Base-by-base conservation (phyloP, 768 basidiomycete genomes). In the Boletus subcaerulescens region DNA sequence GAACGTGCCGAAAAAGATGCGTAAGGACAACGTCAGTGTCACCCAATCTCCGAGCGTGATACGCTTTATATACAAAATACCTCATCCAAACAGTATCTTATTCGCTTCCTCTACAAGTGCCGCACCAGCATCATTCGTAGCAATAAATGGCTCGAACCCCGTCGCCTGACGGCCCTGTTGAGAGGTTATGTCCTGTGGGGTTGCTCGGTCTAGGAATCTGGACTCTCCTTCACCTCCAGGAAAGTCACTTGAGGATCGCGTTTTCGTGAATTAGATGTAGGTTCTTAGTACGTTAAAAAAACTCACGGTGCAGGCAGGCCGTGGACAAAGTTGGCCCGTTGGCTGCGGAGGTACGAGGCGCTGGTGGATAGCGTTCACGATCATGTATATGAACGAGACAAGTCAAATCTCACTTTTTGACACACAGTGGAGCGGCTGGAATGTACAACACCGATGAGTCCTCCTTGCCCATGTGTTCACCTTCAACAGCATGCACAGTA, bases 371-470 rank as follows among this genome's bases (percentile, higher is more conserved):
- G 32, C 11, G 26, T 41, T 54, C 13, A 44, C 13, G 4, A 39
- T 17, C 20, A 45, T 11, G 13, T 4, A 29, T n/a, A 22, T 35
- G 0, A 45, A 18, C 5, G 7, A 48, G 20, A 45, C 46, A 48
- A 4, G 39, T 11, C 5, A 14, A 39, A 24, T 15, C 75, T 59
- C 56, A 81, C 79, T 81, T 83, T 57, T 76, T 66, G 26, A 76
- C 9, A 0, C 80, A 82, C 22, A 83, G 62, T 1, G 81, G 80
- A 0, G 75, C 78, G 12, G 81, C 78, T 10, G 81, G 82, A 38
- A 82, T 83, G 48, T 83, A 83, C 45, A 84, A 49, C 9, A 83
- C 81, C 0, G 81, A 81, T 0, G 81, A 83, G 60, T 83, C 81
- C 12, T 69, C 65, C 14, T 56, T 62, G 1, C 84, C 82, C 15